A percentile compares a stretch with the other conserved stretches of the same genome.
Evolutionary conservation across 345 rosid species (phyloP).

Genomic region (Eucalyptus curtisii): DNA sequence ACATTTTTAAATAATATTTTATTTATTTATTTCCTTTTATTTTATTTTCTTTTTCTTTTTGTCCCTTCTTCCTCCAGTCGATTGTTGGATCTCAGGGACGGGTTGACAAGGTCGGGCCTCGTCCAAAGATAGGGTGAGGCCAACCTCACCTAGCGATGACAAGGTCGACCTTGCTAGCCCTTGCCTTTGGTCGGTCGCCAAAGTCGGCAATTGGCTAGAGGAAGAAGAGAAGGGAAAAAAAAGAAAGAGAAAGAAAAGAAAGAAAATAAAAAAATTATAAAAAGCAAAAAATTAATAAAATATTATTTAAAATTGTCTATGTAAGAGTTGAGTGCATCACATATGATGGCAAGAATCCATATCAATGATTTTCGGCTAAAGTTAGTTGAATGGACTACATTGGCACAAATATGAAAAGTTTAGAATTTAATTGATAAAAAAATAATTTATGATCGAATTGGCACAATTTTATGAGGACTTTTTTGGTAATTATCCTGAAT

Average conservation of each 20-base stretch:
- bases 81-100: accelerated
- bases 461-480: too few species aligned
- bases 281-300: too few species aligned
- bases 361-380: accelerated
- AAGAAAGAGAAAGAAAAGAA: too few species aligned
- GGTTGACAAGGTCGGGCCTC: too few species aligned
- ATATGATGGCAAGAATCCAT: too few species aligned
- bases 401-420: too few species aligned
- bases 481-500: neutral
- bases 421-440: too few species aligned
- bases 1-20: neutral
- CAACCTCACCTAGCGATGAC: neutral
- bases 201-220: neutral
- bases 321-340: accelerated
- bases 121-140: too few species aligned
- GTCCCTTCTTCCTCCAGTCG: neutral
- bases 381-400: too few species aligned
- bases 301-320: too few species aligned
- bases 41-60: neutral
- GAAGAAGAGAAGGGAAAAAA: neutral
- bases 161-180: neutral
- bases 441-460: accelerated
- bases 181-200: neutral
- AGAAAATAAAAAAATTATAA: too few species aligned
- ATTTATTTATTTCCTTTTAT: neutral